phyloP scores from a whole-genome alignment of 305 asterid genomes.

The Solanum chacoense region DNA sequence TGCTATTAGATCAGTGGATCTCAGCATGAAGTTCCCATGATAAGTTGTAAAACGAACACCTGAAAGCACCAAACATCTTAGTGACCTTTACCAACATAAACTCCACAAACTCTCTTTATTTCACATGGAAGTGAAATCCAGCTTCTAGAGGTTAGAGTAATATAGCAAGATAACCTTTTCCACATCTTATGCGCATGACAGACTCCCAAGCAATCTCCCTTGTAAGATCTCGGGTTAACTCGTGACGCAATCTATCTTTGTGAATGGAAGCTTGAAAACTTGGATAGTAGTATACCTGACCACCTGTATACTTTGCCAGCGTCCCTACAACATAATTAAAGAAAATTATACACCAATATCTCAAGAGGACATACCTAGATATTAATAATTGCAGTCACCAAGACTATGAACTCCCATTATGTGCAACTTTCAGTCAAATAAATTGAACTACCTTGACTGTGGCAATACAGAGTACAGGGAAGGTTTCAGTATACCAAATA shows the following conservation, averaged over 20 bases:
- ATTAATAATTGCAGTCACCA: not conserved
- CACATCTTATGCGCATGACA: conserved; percentile 97
- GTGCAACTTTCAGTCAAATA: not conserved
- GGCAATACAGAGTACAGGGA: not conserved
- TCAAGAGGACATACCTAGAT: not conserved
- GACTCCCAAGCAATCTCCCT: conserved; percentile 99
- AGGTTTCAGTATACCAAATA: not conserved
- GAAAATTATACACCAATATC: conserved; percentile 4
- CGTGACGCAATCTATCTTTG: conserved; percentile 68
- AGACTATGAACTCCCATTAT: not conserved
- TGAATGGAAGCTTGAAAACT: conserved; percentile 62
- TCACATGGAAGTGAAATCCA: not conserved
- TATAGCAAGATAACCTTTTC: conserved; percentile 55
- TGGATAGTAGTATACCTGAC: conserved; percentile 92
- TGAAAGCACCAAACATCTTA: conserved; percentile 18
- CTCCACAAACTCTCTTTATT: not conserved
- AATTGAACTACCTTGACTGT: not conserved
- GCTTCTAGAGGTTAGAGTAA: not conserved
- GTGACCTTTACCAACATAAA: conserved; percentile 9
- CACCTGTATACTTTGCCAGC: conserved; percentile 94
- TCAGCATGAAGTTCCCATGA: conserved; percentile 97
- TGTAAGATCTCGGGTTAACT: conserved; percentile 83
- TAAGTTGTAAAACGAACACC: conserved; percentile 96
- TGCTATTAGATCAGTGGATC: conserved; percentile 91
- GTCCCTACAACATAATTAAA: conserved; percentile 51